Evolutionary conservation across 2,329 filamentous ascomycete species (phyloP), one percentile per base, ranked within the genome.

Genomic region (Colletotrichum sojae): DNA sequence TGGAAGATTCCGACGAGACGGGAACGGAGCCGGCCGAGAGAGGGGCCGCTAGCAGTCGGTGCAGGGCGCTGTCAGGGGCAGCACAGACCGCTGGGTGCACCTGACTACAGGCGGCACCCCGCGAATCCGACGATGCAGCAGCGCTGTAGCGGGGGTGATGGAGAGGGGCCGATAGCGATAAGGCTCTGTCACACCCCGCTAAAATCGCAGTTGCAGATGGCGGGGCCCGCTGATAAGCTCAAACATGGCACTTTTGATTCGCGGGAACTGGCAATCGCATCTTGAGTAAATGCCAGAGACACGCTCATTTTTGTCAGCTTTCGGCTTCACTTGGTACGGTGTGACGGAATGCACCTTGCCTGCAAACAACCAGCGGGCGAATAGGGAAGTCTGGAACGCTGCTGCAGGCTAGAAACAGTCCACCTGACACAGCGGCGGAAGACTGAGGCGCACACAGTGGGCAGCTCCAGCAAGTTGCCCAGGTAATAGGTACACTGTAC

Each of bases 11-110:
- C 67, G 67, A 66, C 43, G 48, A 39, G 4, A 46, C 20, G 62
- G 55, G 43, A 48, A 52, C 67, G 67, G 67, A 69, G 67, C 67
- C 67, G 62, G 67, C 67, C 67, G 67, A 69, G 45, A 56, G 62
- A 66, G 62, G 49, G 49, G 49, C 61, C 31, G 54, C 45, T 56
- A 25, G 3, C n/a, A 51, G 27, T 27, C 60, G 61, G 43, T 40
- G 18, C 39, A 39, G 15, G 49, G 65, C 65, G 65, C 48, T 52
- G 60, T 43, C 53, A 27, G 48, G 60, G 48, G 31, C 22, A 20
- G 65, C 53, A 64, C 60, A 64, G 65, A 10, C 8, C 65, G 18
- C 39, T 15, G 0, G 6, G 31, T 43, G 60, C 16, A 5, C 60
- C 46, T 46, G 60, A 40, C 60, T 6, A 43, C 20, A 18, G 43